phyloP scores from a whole-genome alignment of 805 yeast genomes.

The Candida multigemmis region DNA sequence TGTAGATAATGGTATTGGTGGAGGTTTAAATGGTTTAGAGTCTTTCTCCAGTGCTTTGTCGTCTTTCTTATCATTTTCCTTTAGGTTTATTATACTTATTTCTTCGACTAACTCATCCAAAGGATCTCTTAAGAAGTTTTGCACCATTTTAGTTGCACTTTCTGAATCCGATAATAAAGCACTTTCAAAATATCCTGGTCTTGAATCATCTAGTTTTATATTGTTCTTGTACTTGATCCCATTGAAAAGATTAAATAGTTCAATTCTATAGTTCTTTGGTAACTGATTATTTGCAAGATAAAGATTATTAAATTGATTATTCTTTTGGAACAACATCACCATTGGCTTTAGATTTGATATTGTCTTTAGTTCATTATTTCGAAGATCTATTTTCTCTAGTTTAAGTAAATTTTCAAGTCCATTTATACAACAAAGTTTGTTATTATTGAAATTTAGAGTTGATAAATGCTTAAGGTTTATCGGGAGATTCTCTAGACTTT shows the following conservation, averaged over 20 bases:
- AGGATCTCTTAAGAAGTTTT: constrained; percentile 17
- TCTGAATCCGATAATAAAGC: constrained; percentile 44
- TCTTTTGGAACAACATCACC: constrained; percentile 20
- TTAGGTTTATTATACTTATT: constrained; percentile 4
- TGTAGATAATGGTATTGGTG: constrained; percentile 7
- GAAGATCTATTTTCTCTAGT: constrained; percentile 44
- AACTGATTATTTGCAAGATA: constrained; percentile 33
- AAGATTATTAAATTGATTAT: constrained; percentile 27
- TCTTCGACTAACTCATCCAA: constrained; percentile 3
- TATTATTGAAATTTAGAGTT: constrained; percentile 43
- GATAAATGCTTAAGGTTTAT: constrained; percentile 24
- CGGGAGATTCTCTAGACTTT: constrained; percentile 24
- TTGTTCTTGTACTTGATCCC: constrained; percentile 40
- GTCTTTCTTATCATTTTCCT: no score
- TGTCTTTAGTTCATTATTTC: constrained; percentile 36
- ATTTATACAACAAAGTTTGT: constrained; percentile 29
- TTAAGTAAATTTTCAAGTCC: constrained; percentile 35
- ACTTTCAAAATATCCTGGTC: constrained; percentile 54
- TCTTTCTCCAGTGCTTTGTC: no score
- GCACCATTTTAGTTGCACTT: constrained; percentile 33
- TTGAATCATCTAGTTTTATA: constrained; percentile 48
- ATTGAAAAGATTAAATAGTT: constrained; percentile 46
- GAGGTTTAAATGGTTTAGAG: constrained; percentile 5
- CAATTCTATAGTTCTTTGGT: constrained; percentile 41
- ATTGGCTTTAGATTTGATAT: constrained; percentile 25